Base-by-base conservation (phyloP, 176 grass and related monocot species). In the Cenchrus fungigraminus region DNA sequence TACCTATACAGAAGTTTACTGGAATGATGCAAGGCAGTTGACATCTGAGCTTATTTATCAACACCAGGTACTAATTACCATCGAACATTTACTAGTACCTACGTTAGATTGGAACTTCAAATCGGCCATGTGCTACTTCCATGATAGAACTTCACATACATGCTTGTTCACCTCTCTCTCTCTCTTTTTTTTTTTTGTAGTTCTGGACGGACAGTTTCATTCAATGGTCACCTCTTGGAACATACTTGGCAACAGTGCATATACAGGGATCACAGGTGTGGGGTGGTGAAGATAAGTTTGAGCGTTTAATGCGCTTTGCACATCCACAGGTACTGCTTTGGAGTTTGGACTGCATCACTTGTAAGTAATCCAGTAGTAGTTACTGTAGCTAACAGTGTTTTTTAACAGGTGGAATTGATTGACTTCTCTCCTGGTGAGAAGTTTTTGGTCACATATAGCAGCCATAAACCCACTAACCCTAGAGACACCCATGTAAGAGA, bases 171-270 rank as follows among this genome's bases (percentile, higher is more conserved):
- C 16, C 37, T 58, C n/a, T 16, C 22, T 25, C 22, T 25, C 22
- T 25, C 22, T 25, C 22, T 25, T 25, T 25, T 66, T 63, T 74
- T 80, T 31, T 80, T 31, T 53, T 63, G 32, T 20, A 94, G 95
- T 98, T 91, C 72, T 98, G 95, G 95, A 95, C 92, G 3, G 95
- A 98, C 49, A 95, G 91, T 83, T 98, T 91, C 74, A 84, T 98
- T 83, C 92, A 98, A 17, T 95, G 95, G 95, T 98, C 92, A 34
- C 87, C 95, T 88, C 65, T 98, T 25, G 95, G 95, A 86, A 98
- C 92, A 17, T 88, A 93, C 86, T 74, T 95, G 95, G 95, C 95
- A 13, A 98, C 92, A 25, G 95, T 98, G 60, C 95, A 98, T 83
- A 86, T 91, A 85, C 95, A 95, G 78, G 95, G 95, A 60, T 83